phyloP scores from a whole-genome alignment of 2,329 filamentous ascomycete species.

The Cryphonectria nitschkei region DNA sequence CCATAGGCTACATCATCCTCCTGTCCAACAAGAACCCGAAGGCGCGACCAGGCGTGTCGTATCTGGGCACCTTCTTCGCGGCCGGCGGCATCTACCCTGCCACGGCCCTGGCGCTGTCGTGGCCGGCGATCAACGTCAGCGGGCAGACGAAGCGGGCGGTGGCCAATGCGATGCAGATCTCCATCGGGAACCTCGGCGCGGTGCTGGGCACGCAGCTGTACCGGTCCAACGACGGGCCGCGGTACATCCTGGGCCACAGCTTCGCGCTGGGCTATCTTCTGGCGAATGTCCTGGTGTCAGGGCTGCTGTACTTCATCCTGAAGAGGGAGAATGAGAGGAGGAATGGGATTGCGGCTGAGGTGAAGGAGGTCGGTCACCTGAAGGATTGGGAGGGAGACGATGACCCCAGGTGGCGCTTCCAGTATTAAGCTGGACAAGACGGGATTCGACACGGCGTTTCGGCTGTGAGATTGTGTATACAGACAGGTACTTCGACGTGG shows the following conservation, averaged over 20 bases:
- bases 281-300: conserved; percentile 59
- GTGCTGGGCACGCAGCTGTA: conserved; percentile 74
- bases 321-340: conserved; percentile 61
- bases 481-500: background rate
- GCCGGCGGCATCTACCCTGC: conserved; percentile 71
- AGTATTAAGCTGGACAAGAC: conserved; percentile 46
- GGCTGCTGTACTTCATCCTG: conserved; percentile 56
- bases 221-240: conserved; percentile 60
- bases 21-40: conserved; percentile 53
- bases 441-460: background rate
- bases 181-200: conserved; percentile 70
- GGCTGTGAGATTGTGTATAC: background rate
- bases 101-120: conserved; percentile 65
- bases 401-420: conserved; percentile 69
- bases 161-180: conserved; percentile 72
- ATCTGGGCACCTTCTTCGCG: conserved; percentile 64
- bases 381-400: conserved; percentile 64
- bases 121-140: conserved; percentile 73
- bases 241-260: conserved; percentile 68
- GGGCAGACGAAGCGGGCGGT: conserved; percentile 72
- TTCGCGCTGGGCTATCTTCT: conserved; percentile 68
- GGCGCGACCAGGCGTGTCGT: conserved; percentile 58
- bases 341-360: conserved; percentile 46
- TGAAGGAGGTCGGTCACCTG: conserved; percentile 53
- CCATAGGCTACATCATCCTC: conserved; percentile 66